Evolutionary conservation across 768 basidiomycete genomes (phyloP).

Genomic region (Rhodosporidiobolus odoratus): DNA sequence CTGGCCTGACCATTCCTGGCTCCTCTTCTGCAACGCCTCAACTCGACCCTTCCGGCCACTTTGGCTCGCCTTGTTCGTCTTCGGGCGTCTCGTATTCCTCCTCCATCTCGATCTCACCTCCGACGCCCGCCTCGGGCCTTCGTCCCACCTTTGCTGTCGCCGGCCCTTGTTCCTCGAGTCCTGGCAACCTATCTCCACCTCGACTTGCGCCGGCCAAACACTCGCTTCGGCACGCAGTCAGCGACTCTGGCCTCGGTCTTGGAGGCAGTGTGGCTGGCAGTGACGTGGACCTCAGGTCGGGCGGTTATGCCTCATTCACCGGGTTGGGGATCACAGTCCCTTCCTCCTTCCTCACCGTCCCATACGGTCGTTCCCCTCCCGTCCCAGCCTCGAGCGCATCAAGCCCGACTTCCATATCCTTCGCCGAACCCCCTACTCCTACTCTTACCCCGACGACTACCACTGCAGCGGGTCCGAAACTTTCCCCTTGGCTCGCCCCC

Average conservation of each 20-base stretch:
- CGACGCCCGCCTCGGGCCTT: no score
- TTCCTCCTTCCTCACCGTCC: neutral
- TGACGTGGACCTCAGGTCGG: neutral
- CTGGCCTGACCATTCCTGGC: no score
- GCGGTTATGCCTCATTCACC: neutral
- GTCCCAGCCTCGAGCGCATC: neutral
- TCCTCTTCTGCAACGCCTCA: no score
- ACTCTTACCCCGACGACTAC: no score
- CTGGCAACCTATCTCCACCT: no score
- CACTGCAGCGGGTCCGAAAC: neutral
- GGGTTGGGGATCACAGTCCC: neutral
- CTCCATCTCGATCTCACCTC: no score
- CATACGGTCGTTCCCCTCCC: neutral
- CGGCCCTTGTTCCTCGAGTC: no score
- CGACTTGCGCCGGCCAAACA: neutral
- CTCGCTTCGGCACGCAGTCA: conserved; percentile 10
- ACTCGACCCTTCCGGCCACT: no score
- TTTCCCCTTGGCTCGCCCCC: neutral
- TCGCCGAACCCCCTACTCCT: no score
- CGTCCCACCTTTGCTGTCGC: no score
- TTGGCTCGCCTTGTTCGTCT: no score
- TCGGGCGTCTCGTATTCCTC: neutral
- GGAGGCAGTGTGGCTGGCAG: no score
- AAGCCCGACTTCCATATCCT: neutral
- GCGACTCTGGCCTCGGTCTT: conserved; percentile 7